Base-by-base conservation (phyloP, 768 basidiomycete species). In the Lentinus tigrinus region DNA sequence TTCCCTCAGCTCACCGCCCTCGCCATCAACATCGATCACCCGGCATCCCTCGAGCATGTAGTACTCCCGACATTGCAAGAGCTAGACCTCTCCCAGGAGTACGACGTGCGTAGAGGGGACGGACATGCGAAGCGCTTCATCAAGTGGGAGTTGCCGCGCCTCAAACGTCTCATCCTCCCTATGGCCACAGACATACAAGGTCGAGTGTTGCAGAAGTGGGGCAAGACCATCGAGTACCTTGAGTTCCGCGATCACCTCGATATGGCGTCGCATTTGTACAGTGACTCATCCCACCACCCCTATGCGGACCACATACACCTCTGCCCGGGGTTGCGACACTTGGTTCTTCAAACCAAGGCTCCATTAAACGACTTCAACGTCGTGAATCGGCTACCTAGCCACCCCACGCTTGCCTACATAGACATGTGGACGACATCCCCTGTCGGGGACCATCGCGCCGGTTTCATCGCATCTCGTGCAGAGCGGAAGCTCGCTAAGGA, bases 161-260 rank as follows among this genome's bases (percentile, higher is more conserved):
- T 54, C 23, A 46, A 24, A 3, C 34, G 39, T 4, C 53, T 54
- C 36, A 28, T 54, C 13, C 43, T 54, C 10, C 53, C 53, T 3
- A 23, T 54, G 23, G 31, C 44, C 21, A 54, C 40, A 11, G 37
- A 52, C 38, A 38, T 52, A 26, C 38, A 52, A 21, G 38, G 38
- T 6, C 16, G 21, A 5, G 13, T 52, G 37, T 21, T 52, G 19
- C 38, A 24, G 17, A 39, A 52, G 26, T 40, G 24, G 13, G 53
- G 53, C 9, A 19, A n/a, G 10, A 24, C 34, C 4, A 40, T 54
- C 3, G 14, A 24, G 2, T 54, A 47, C 53, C 53, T 54, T 31
- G 53, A 54, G 43, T 54, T 54, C 46, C 46, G 53, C 23, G 53
- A 54, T 31, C 46, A 54, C 17, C 28, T 54, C n/a, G 53, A 54